phyloP scores from a whole-genome alignment of 1,139 yeast genomes.

The Saccharomyces uvarum region DNA sequence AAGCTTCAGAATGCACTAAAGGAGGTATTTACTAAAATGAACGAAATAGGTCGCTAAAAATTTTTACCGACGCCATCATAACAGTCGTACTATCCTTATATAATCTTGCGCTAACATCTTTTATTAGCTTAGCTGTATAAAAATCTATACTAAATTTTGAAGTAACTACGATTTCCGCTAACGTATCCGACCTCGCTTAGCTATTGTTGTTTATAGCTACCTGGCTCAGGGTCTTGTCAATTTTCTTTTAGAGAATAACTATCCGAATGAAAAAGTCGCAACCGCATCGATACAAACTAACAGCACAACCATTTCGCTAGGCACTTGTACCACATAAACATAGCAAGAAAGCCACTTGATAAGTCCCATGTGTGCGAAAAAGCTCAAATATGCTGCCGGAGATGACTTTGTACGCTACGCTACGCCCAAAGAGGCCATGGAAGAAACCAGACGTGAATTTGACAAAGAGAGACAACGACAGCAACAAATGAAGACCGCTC shows the following conservation, averaged over 20 bases:
- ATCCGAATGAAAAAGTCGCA: neutral
- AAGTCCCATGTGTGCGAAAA: slow-evolving; percentile 25
- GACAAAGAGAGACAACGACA: slow-evolving; percentile 20
- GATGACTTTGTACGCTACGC: slow-evolving; percentile 31
- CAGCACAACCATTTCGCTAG: neutral
- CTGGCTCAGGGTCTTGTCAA: neutral
- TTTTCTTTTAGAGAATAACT: neutral
- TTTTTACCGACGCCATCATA: neutral
- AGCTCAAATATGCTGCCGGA: slow-evolving; percentile 30
- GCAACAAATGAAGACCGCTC: slow-evolving; percentile 6
- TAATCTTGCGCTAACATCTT: neutral
- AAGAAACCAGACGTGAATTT: slow-evolving; percentile 22
- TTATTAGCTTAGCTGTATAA: neutral
- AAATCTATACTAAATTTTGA: neutral
- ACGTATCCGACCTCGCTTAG: neutral
- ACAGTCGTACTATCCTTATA: neutral
- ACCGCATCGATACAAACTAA: neutral
- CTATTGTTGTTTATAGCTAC: neutral
- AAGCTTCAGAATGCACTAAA: neutral
- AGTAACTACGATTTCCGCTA: neutral
- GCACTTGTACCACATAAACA: neutral
- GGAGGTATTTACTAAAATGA: neutral
- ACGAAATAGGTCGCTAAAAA: neutral
- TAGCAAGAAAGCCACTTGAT: neutral
- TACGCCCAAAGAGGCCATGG: slow-evolving; percentile 33